Evolutionary conservation across 2,329 filamentous ascomycete genomes (phyloP), one percentile per base, ranked within the genome.

Genomic region (Colletotrichum liriopes): DNA sequence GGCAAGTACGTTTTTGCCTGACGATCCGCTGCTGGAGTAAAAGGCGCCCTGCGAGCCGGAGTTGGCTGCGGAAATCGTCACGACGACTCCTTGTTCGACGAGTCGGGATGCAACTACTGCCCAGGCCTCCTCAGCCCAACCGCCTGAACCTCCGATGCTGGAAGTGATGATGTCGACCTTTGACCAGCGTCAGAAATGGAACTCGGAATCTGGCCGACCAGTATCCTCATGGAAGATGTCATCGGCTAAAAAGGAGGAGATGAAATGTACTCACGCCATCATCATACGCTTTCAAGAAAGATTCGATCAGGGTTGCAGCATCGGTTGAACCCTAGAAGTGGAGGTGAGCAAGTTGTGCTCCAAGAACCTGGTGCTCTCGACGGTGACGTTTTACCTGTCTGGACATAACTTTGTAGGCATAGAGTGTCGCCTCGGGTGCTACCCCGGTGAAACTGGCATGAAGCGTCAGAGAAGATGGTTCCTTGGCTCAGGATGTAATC

Each of bases 41-140:
- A 89, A 88, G 0, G 87, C 82, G 0, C 87, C 88, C 12, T 79
- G 77, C 23, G 79, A 78, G 35, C 88, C 87, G 35, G 84, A 82
- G 66, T 90, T 90, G 26, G 87, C 87, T 6, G 85, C 86, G 0
- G 87, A 84, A 29, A 88, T 84, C 16, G 84, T 83, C 29, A 88
- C 82, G 7, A 88, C 83, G 2, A 89, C 80, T 20, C 87, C 87
- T 39, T 83, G 77, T 6, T 84, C 81, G 18, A 84, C 84, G 39
- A 86, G 78, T 3, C 82, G 79, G 32, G 80, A 82, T 5, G 83
- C 81, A 2, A 86, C 76, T 1, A 82, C 74, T 1, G 84, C 83
- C 84, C 81, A 85, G 8, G 83, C 82, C 23, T 84, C 84, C 47
- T 83, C 79, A 20, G 76, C 76, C 75, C 83, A 84, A 26, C 85